Conservation (phyloP, 1,139 yeast genomes). For the Yamadazyma aaseri region DNA sequence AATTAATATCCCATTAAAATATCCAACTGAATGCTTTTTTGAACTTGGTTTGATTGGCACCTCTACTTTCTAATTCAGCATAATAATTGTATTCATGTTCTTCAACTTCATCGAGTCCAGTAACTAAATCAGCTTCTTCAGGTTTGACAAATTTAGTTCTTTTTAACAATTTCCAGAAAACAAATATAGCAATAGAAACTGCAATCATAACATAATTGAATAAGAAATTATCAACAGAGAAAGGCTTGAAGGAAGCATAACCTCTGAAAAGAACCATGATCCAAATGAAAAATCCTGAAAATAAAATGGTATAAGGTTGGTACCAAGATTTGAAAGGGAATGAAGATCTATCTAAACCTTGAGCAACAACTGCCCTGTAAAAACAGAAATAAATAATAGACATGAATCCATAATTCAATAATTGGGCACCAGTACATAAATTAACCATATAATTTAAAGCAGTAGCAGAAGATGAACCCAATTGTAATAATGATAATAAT, state of each 20-base stretch:
- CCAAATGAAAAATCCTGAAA: conserved; percentile 35
- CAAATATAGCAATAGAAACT: conserved; percentile 23
- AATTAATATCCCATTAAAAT: no score
- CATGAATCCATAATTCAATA: conserved; percentile 68
- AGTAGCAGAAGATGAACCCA: conserved; percentile 55
- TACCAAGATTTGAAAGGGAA: conserved; percentile 73
- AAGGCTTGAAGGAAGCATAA: conserved; percentile 37
- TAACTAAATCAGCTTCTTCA: conserved; percentile 32
- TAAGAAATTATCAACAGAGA: conserved; percentile 37
- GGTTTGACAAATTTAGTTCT: conserved; percentile 28
- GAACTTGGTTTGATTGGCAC: conserved; percentile 6
- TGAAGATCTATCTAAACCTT: conserved; percentile 62
- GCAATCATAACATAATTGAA: conserved; percentile 43
- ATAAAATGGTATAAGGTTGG: conserved; percentile 74
- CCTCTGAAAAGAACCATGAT: conserved; percentile 41
- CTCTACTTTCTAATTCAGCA: conserved; percentile 22
- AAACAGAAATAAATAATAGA: conserved; percentile 58
- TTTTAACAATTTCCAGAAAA: conserved; percentile 32
- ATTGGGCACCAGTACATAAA: conserved; percentile 74
- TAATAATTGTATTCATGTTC: conserved; percentile 45
- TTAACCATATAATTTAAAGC: conserved; percentile 77
- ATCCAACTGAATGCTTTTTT: conserved; percentile 12
- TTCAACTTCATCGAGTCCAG: conserved; percentile 41
- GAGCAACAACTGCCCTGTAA: conserved; percentile 55
- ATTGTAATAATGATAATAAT: conserved; percentile 57